Base-by-base conservation (phyloP, 805 yeast genomes). In the Cyberlindnera mrakii region DNA sequence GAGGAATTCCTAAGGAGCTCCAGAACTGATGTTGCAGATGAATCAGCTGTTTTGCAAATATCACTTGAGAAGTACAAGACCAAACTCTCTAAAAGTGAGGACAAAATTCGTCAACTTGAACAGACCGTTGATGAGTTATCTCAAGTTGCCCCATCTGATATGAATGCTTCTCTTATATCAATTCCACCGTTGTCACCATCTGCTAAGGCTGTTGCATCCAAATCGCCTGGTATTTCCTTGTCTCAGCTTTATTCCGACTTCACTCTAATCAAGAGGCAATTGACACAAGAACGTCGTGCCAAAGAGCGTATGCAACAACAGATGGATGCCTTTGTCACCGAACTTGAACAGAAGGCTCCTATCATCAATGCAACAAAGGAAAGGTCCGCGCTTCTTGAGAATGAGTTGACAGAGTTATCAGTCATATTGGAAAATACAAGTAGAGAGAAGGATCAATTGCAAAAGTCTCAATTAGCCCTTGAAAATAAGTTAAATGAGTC, bases 261-360 rank as follows among this genome's bases (percentile, higher is more conserved):
- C 53, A 74, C 77, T 47, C 68, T 75, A 42, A 62, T 86, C 44
- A 81, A 78, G 59, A 83, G 75, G 50, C 85, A 83, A 50, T 66
- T 86, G 39, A 71, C 77, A 3, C 73, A 77, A 41, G 96, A 88
- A 61, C 77, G 80, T 53, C 72, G 81, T 15, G 82, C 84, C 41
- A 87, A 85, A 52, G 80, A 78, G 44, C 73, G 75, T 42, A 69
- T 91, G 46, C 85, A 89, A 43, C 62, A 68, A 30, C 91, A 87
- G 60, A 68, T 90, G 45, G 82, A 84, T 52, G 68, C 71, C 1
- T 80, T 91, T 50, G 78, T 89, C 29, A 70, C 71, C 16, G 96
- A 89, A 60, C 67, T 90, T 48, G 95, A 88, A 54, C 71, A 75
- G 27, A 81, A 85, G 54, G 80, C 86, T 43, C 97, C 98, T 0